phyloP scores from a whole-genome alignment of 139 green algal genomes.

The Chlorella sorokiniana region DNA sequence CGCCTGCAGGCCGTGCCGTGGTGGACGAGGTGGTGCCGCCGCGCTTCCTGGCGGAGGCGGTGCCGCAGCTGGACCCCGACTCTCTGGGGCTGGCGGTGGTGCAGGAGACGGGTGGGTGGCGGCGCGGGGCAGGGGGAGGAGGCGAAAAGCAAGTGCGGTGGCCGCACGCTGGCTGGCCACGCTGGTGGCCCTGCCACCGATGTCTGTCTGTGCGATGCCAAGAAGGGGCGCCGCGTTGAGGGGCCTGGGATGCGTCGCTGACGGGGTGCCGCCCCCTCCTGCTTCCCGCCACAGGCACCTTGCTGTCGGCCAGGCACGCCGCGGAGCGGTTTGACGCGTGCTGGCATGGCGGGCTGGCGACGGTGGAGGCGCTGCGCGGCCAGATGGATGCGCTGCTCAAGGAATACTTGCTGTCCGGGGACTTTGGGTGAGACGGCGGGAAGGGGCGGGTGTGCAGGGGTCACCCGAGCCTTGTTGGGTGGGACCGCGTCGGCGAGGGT shows the following conservation, averaged over 20 bases:
- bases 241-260: too few species aligned
- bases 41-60: constrained; percentile 75
- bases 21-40: constrained; percentile 95
- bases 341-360: constrained; percentile 73
- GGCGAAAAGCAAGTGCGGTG: too few species aligned
- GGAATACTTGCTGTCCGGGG: not conserved
- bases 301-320: constrained; percentile 59
- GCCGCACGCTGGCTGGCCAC: too few species aligned
- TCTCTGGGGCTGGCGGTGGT: constrained; percentile 71
- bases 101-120: constrained; percentile 46
- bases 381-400: constrained; percentile 37
- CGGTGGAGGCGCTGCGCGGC: constrained; percentile 39
- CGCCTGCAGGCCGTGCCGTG: constrained; percentile 68
- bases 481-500: too few species aligned
- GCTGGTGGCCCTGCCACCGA: too few species aligned
- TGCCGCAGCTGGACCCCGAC: constrained; percentile 62
- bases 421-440: not conserved
- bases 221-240: too few species aligned
- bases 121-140: not conserved
- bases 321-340: constrained; percentile 79
- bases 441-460: not conserved
- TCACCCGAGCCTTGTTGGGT: too few species aligned
- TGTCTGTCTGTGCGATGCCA: too few species aligned
- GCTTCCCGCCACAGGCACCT: constrained; percentile 6
- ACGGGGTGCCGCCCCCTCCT: not conserved